phyloP scores from a whole-genome alignment of 768 basidiomycete genomes.

The Lanmaoa pseudosensibilis region DNA sequence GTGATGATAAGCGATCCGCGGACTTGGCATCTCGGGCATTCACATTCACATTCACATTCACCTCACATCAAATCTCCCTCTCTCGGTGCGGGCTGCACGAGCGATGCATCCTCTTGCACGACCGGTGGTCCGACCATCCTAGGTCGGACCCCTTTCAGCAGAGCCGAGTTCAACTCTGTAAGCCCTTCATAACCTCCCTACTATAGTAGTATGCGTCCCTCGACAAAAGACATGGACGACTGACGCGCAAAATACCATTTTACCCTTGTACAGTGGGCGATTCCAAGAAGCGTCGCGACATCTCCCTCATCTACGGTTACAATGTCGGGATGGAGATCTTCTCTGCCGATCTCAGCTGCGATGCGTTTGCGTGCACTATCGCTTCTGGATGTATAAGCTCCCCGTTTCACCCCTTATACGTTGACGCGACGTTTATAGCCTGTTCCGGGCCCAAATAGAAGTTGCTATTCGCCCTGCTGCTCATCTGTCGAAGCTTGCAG shows the following conservation, averaged over 20 bases:
- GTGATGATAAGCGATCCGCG: neutral
- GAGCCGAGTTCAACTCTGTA: too few species aligned
- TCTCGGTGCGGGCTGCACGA: too few species aligned
- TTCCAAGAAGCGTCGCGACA: slow-evolving; percentile 14
- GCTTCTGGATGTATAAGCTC: too few species aligned
- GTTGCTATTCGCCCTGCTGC: neutral
- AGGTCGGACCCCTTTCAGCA: too few species aligned
- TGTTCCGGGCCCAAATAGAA: slow-evolving; percentile 2
- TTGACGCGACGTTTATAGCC: slow-evolving; percentile 1
- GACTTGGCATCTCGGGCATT: neutral
- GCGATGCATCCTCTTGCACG: too few species aligned
- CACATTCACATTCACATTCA: too few species aligned
- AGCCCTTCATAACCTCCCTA: neutral
- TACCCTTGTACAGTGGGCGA: neutral
- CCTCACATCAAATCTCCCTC: too few species aligned
- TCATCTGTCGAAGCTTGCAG: neutral
- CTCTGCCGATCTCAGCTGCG: slow-evolving; percentile 14
- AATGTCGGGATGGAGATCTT: slow-evolving; percentile 24
- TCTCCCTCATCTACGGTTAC: slow-evolving; percentile 14
- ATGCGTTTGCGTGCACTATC: slow-evolving; percentile 20
- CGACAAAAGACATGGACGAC: neutral
- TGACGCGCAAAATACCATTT: neutral
- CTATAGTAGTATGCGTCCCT: too few species aligned
- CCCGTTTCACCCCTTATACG: neutral
- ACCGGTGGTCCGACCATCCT: too few species aligned